Evolutionary conservation across 257 asterid genomes (phyloP).

Genomic region (Apocynum venetum): DNA sequence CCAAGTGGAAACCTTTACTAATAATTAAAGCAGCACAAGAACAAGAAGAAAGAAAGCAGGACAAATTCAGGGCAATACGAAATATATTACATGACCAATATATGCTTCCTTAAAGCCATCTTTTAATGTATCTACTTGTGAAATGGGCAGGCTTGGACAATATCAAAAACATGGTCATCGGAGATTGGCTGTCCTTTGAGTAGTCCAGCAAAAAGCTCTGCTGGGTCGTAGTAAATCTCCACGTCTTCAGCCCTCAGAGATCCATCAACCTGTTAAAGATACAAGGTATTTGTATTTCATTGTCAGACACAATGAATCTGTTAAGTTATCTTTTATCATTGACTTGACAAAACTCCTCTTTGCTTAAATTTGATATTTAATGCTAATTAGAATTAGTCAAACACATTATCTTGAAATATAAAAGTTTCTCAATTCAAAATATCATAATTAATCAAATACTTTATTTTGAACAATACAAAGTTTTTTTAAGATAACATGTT

Average conservation of each 20-base stretch:
- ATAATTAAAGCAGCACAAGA: background rate
- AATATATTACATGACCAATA: background rate
- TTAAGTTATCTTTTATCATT: background rate
- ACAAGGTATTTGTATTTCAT: background rate
- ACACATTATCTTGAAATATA: no score
- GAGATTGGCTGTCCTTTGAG: conserved; percentile 37
- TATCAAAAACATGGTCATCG: background rate
- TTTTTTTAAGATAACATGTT: no score
- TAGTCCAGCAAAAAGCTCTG: conserved; percentile 62
- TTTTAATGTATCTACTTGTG: conserved; percentile 17
- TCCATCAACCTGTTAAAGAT: conserved; percentile 56
- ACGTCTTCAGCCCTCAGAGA: conserved; percentile 77
- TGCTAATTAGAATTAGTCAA: no score
- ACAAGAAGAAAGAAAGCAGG: no score
- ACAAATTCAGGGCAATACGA: background rate
- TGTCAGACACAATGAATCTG: background rate
- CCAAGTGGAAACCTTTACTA: no score
- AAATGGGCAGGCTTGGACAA: conserved; percentile 43
- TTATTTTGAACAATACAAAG: no score
- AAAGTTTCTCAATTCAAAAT: no score
- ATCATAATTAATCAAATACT: no score
- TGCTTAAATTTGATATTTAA: no score
- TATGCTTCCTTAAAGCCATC: background rate
- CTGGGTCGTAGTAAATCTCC: conserved; percentile 74
- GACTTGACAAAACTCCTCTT: no score